Evolutionary conservation across 2,329 filamentous ascomycete genomes (phyloP), one percentile per base, ranked within the genome.

Genomic region (Hymenotorrendiella dingleyae): DNA sequence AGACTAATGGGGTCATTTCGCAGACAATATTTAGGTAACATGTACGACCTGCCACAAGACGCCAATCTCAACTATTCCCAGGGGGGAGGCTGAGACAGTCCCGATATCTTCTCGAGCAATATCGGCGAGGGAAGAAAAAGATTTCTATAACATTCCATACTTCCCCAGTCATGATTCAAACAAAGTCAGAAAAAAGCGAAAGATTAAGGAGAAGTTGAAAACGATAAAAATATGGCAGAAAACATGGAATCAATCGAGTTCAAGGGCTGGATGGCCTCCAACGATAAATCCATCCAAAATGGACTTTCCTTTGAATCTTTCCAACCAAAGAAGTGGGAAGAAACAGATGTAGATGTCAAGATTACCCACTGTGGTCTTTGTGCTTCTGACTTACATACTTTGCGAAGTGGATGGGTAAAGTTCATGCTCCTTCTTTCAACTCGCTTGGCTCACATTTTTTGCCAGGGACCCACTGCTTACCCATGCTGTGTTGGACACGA

Each of bases 291-390:
- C 28, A 12, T 30, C 11, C n/a, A 30, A 16, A 30, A 30, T 16
- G 28, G 28, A 12, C n/a, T 30, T 14, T 16, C n/a, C 3, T 16
- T 30, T 16, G n/a, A 30, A 16, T 12, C n/a, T 6, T 30, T 30
- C 10, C 11, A 16, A 16, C 69, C 69, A 20, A 73, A 73, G 55
- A 53, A 54, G 3, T 73, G 69, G 67, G 65, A 69, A 28, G 70
- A 73, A 44, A 68, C 64, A 37, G 69, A 73, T 57, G 57, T 75
- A 36, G 72, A 76, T 56, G 68, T 75, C 46, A 62, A 67, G 44
- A 59, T 76, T 43, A 66, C 68, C 22, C 69, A 74, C 54, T 74
- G 71, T 50, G 72, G 70, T 45, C 64, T 74, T 34, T 73, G 71
- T 47, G 70, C 66, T 16, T 53, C 48, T 19, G 61, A 64, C 52